Evolutionary conservation across 805 yeast genomes (phyloP).

Genomic region (Kregervanrija fluxuum): DNA sequence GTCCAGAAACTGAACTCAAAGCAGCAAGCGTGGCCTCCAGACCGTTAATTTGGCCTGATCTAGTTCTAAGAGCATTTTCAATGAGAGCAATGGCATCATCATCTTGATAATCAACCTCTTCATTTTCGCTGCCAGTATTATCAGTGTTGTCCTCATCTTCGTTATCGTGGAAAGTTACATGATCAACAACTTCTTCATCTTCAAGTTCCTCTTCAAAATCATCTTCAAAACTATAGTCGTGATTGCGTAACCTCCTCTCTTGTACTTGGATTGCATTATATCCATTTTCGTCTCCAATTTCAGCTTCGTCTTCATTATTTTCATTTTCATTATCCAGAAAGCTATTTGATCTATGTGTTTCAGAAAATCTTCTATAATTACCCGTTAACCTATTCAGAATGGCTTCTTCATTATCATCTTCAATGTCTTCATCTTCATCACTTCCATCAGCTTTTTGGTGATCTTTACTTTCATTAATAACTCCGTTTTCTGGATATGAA

Average conservation of each 20-base stretch:
- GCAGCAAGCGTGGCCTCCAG: too few species aligned
- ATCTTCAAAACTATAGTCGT: constrained; percentile 10
- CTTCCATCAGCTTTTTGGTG: not conserved
- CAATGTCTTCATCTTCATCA: constrained; percentile 12
- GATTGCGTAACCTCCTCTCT: not conserved
- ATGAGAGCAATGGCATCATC: constrained; percentile 9
- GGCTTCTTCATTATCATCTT: constrained; percentile 22
- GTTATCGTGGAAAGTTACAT: not conserved
- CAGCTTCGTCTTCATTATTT: constrained; percentile 10
- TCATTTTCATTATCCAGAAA: constrained; percentile 13
- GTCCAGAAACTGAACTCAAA: too few species aligned
- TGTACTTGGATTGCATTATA: not conserved
- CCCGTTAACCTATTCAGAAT: constrained; percentile 34
- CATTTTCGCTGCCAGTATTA: too few species aligned
- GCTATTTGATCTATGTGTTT: constrained; percentile 11
- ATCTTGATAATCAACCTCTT: not conserved
- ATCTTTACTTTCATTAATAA: not conserved
- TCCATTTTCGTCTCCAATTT: constrained; percentile 14
- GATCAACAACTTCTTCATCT: constrained; percentile 1
- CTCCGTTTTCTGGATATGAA: not conserved
- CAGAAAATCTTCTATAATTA: constrained; percentile 30
- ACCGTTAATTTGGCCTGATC: too few species aligned
- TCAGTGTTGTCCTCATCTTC: not conserved
- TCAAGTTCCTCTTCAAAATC: constrained; percentile 16
- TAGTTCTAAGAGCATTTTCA: too few species aligned